Evolutionary conservation across 805 yeast species (phyloP), one percentile per base, ranked within the genome.

Genomic region (Saturnispora sekii): DNA sequence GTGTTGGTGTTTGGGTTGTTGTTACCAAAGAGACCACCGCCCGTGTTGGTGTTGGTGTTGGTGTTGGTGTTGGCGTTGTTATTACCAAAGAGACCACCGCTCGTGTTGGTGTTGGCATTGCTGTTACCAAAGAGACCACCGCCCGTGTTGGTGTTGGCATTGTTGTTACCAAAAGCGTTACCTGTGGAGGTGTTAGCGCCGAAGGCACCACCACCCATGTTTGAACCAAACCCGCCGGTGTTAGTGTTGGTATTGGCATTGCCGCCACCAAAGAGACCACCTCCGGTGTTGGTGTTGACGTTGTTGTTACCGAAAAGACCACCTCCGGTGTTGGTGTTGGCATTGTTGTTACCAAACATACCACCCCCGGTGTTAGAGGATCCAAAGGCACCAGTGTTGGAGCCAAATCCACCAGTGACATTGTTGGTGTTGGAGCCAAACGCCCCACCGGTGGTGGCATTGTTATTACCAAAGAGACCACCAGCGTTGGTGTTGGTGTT

Each of bases 391-490:
- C 67, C 64, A 11, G 62, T 59, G 12, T 71, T 69, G 12, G 62
- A 58, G 10, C 60, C 52, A 30, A 52, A 35, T 10, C 43, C 48
- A 34, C 53, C 48, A 17, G 17, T 14, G 17, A 12, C 12, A 33
- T 54, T 44, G 46, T 50, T 52, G 39, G 48, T 53, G 46, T 57
- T 51, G 49, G 56, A 55, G 37, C 59, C 63, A 17, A 77, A 78
- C 56, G 76, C 74, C 44, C 73, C 55, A 4, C 74, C 73, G n/a
- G 70, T 68, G n/a, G 63, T 58, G 9, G 61, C 51, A 26, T 52
- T 41, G 16, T 38, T 51, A n/a, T 54, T 47, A 32, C 57, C 58
- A 46, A 51, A 54, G 10, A 35, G n/a, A 3, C 50, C 37, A 10
- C 61, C 61, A 26, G 58, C 56, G 16, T 53, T 50, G 29, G 54